phyloP scores from a whole-genome alignment of 1,284 basidiomycete species.

The Xerocomus cyaneibrunnescens region DNA sequence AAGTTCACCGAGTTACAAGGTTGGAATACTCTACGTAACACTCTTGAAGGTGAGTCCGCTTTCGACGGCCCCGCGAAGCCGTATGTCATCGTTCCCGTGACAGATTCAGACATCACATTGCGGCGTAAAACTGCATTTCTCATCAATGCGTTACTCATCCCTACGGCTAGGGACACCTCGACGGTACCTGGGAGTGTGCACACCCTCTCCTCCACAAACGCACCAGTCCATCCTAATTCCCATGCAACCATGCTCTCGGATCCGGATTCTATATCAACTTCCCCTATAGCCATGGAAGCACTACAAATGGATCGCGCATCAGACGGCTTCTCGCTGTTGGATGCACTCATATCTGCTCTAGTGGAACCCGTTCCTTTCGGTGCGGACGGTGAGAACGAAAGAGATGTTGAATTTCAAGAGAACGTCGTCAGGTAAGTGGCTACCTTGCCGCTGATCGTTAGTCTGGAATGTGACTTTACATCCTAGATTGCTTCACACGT shows the following conservation, averaged over 20 bases:
- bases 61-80: conserved; percentile 10
- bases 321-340: conserved; percentile 36
- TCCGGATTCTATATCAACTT: conserved; percentile 52
- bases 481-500: conserved; percentile 56
- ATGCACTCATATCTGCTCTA: conserved; percentile 44
- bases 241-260: conserved; percentile 59
- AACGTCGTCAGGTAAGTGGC: conserved; percentile 66
- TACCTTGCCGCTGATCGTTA: conserved; percentile 10
- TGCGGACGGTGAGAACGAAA: conserved; percentile 64
- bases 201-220: conserved; percentile 16
- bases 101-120: conserved; percentile 77
- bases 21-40: conserved; percentile 64
- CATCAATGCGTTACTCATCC: conserved; percentile 74
- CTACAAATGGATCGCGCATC: conserved; percentile 39
- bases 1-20: conserved; percentile 61
- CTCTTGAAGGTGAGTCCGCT: conserved; percentile 57
- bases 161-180: conserved; percentile 34
- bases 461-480: background rate
- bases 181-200: conserved; percentile 20
- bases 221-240: conserved; percentile 61
- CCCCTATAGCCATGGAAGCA: conserved; percentile 46
- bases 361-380: conserved; percentile 61
- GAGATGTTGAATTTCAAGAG: conserved; percentile 81
- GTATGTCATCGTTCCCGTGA: conserved; percentile 5
- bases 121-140: conserved; percentile 87